Evolutionary conservation across 208 protist species (phyloP), one percentile per base, ranked within the genome.

Genomic region (Crithidia bombi): DNA sequence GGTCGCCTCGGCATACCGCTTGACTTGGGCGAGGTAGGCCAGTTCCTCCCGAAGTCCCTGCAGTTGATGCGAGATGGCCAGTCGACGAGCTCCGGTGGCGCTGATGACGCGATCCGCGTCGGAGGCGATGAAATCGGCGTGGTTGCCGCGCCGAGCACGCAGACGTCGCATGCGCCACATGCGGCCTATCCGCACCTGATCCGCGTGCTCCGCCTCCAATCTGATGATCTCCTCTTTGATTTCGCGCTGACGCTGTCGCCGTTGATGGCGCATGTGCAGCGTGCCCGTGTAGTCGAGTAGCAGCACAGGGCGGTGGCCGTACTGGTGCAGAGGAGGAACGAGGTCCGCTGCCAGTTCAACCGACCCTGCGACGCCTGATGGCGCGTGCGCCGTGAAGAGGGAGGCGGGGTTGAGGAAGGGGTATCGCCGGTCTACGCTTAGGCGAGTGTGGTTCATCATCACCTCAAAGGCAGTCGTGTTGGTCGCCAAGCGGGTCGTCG

Each of bases 221-320:
- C 50, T 3, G 5, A 38, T 23, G 19, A 63, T 19, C 7, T 52
- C 33, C 2, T 15, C 36, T 12, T 73, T 26, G 19, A 77, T 61
- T 58, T 55, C 65, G 23, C 5, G 19, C 0, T 35, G 33, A 15
- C 65, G 75, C 55, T 30, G 43, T 4, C 54, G 66, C 33, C 46
- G 69, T 3, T 61, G 49, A 9, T 26, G 28, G 3, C 55, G 75
- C 26, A 61, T 36, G n/a, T 51, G 47, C 17, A 72, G 36, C 15
- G 35, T 30, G 11, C 47, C 47, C 0, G 75, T 81, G 75, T 56
- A 81, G 51, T 81, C 75, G 7, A 81, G 49, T n/a, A 81, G 39
- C 14, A 81, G 51, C 30, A 81, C 69, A 1, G 75, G 75, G 2
- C 58, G 46, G 23, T 64, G 11, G 30, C 62, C 70, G 55, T 75